phyloP scores from a whole-genome alignment of 805 yeast genomes.

The Ogataea wickerhamii region DNA sequence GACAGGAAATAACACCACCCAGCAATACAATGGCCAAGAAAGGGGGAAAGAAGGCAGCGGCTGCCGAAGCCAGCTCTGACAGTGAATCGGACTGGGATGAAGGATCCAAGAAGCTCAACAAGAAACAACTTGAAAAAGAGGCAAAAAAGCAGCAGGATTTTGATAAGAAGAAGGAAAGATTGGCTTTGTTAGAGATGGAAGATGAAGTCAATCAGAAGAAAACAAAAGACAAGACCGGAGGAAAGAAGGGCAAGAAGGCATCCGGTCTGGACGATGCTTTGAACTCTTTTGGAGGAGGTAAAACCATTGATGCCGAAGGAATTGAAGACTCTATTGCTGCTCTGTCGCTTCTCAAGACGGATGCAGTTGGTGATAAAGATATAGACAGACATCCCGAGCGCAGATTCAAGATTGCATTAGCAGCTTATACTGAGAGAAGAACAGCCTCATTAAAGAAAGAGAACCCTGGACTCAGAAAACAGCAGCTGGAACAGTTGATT shows the following conservation, averaged over 20 bases:
- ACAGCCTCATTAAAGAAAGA: slow-evolving; percentile 72
- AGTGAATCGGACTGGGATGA: slow-evolving; percentile 60
- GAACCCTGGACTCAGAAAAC: slow-evolving; percentile 74
- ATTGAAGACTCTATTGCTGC: slow-evolving; percentile 79
- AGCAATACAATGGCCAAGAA: slow-evolving; percentile 33
- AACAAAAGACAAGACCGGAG: slow-evolving; percentile 61
- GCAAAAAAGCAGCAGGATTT: slow-evolving; percentile 74
- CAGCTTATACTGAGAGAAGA: slow-evolving; percentile 67
- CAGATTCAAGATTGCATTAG: slow-evolving; percentile 76
- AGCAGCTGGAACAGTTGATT: slow-evolving; percentile 70
- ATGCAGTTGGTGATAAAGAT: slow-evolving; percentile 55
- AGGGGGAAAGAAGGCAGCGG: slow-evolving; percentile 32
- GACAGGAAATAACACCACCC: no score
- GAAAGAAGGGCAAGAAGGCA: slow-evolving; percentile 46
- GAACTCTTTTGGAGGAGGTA: slow-evolving; percentile 37
- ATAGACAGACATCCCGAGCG: slow-evolving; percentile 87
- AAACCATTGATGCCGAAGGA: slow-evolving; percentile 64
- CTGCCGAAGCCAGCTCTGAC: slow-evolving; percentile 37
- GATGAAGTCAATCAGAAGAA: slow-evolving; percentile 49
- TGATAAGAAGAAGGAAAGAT: slow-evolving; percentile 79
- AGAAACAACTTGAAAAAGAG: slow-evolving; percentile 66
- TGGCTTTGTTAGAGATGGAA: slow-evolving; percentile 58
- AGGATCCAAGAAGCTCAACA: slow-evolving; percentile 65
- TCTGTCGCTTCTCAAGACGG: slow-evolving; percentile 57
- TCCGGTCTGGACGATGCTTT: slow-evolving; percentile 64